Base-by-base conservation (phyloP, 2,329 filamentous ascomycete genomes). In the Bipolaris sorokiniana region DNA sequence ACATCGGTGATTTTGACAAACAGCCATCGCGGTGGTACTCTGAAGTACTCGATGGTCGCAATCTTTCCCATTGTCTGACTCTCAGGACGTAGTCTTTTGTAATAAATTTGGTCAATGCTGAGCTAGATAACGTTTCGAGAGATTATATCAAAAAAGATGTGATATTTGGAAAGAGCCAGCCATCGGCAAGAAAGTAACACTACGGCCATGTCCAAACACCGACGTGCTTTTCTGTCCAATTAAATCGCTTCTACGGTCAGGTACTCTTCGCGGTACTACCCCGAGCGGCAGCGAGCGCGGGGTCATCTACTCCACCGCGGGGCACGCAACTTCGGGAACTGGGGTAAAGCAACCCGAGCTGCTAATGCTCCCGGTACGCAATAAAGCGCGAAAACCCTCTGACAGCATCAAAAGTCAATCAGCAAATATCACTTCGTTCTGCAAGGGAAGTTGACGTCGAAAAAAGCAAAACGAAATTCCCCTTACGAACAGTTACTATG, bases 1-100 rank as follows among this genome's bases (percentile, higher is more conserved):
- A 87, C 84, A 68, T 92, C 89, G 1, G 84, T 87, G 61, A 92
- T 84, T 73, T 92, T 92, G 63, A 92, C 89, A 63, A 92, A 91
- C 1, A 92, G 80, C 89, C 89, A 92, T 38, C 90, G 81, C 13
- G 90, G 90, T 44, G 88, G 87, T 7, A 92, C 86, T 16, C 89
- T 84, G 71, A 91, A 92, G 70, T 91, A 90, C 65, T 91, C 88
- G 41, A 92, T 86, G 23, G 70, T 81, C 59, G 82, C 80, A 68
- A 90, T 90, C 62, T 85, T 87, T 1, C 81, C 82, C 87, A 89
- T 89, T 28, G 15, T 66, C n/a, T 22, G n/a, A 20, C n/a, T 6
- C n/a, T 15, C 5, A 18, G 1, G 15, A 31, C 10, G 28, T 13
- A 6, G 2, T 18, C 3, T 3, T 49, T 33, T 7, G 23, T 51